Percentiles rank a stretch among this genome's conserved stretches.
Conservation (phyloP, 495 filamentous ascomycete species). For the Penicillium pancosmium region DNA sequence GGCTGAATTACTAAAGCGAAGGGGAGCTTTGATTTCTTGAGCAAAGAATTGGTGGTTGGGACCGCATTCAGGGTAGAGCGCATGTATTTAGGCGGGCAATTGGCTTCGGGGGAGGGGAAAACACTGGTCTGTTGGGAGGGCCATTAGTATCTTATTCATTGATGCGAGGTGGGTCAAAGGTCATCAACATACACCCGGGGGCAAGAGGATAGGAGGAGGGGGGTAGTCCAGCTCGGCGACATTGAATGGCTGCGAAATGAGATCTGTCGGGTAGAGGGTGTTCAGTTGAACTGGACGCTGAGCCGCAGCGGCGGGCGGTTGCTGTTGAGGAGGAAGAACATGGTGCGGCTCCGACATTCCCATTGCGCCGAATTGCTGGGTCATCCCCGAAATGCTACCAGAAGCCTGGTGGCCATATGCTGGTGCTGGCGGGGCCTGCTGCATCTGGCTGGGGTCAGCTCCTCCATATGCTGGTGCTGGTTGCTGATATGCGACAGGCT, state of each 20-base stretch:
- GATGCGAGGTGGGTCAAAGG: neutral
- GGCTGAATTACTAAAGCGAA: constrained; percentile 97
- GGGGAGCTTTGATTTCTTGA: constrained; percentile 95
- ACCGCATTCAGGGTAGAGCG: constrained; percentile 93
- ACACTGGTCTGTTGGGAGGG: constrained; percentile 70
- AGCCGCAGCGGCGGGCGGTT: constrained; percentile 39
- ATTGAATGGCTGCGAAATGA: constrained; percentile 91
- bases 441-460: constrained; percentile 44
- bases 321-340: constrained; percentile 56
- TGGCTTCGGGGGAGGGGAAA: constrained; percentile 87
- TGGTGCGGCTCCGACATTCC: constrained; percentile 63
- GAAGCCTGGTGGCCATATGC: constrained; percentile 62
- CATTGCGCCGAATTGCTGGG: constrained; percentile 84
- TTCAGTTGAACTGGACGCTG: constrained; percentile 68
- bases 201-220: constrained; percentile 87
- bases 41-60: constrained; percentile 83
- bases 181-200: constrained; percentile 75
- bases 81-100: constrained; percentile 92
- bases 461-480: constrained; percentile 49
- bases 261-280: constrained; percentile 87
- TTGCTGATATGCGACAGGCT: constrained; percentile 56
- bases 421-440: constrained; percentile 61
- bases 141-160: constrained; percentile 30
- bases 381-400: constrained; percentile 70
- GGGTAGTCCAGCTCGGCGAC: constrained; percentile 89